These are phyloP conservation scores for Neurospora terricola DNA, from an alignment of 495 filamentous ascomycete species.

Conservation along the genomic window DNA sequence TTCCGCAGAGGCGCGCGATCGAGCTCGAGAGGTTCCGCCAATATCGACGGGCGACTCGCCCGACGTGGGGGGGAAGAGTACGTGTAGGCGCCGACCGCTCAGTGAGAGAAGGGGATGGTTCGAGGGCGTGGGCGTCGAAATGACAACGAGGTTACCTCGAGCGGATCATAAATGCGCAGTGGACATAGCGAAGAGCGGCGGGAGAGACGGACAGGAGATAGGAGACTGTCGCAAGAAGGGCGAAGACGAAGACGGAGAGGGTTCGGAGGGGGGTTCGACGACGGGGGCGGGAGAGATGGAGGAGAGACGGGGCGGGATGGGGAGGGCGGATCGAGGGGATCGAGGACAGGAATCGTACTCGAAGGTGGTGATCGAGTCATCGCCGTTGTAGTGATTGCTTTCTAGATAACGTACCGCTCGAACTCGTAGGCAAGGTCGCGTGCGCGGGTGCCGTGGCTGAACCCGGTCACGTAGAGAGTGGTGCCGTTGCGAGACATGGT, in stretches of 20 bases:
- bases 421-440: slow-evolving; percentile 99
- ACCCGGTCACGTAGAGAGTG: slow-evolving; percentile 93
- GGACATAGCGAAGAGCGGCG: slow-evolving; percentile 22
- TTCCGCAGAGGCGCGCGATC: slow-evolving; percentile 19
- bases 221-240: slow-evolving; percentile 15
- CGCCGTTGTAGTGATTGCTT: slow-evolving; percentile 16
- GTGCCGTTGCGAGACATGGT: slow-evolving; percentile 87
- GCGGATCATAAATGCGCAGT: slow-evolving; percentile 12
- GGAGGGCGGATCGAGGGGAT: slow-evolving; percentile 12
- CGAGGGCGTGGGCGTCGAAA: slow-evolving; percentile 22
- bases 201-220: slow-evolving; percentile 26
- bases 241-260: slow-evolving; percentile 20
- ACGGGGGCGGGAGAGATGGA: slow-evolving; percentile 22
- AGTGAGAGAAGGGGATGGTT: slow-evolving; percentile 35
- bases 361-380: slow-evolving; percentile 36
- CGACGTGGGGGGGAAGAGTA: slow-evolving; percentile 20
- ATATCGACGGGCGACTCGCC: slow-evolving; percentile 28
- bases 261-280: slow-evolving; percentile 13
- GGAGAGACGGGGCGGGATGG: slow-evolving; percentile 7
- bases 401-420: slow-evolving; percentile 62
- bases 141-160: slow-evolving; percentile 19
- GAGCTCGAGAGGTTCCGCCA: slow-evolving; percentile 19
- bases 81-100: slow-evolving; percentile 44
- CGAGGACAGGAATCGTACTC: slow-evolving; percentile 26
- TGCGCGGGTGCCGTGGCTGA: slow-evolving; percentile 97